Percentiles rank a stretch among this genome's conserved stretches.
These are phyloP conservation scores for Hydnomerulius pinastri DNA, from an alignment of 768 basidiomycete species.

Conservation along the genomic window DNA sequence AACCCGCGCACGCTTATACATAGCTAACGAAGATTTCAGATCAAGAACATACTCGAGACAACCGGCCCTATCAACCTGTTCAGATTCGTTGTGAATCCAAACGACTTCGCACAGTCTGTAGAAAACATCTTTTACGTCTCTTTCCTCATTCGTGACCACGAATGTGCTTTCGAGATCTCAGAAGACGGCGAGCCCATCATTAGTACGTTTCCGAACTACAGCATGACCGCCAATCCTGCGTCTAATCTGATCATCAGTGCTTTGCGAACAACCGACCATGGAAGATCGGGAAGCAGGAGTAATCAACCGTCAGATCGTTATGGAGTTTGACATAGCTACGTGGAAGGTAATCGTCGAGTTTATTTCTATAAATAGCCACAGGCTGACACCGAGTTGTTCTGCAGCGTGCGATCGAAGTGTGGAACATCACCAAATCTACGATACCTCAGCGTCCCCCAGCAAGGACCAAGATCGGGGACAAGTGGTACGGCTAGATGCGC, in stretches of 20 bases:
- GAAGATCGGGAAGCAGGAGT: constrained; percentile 66
- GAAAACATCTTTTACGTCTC: constrained; percentile 97
- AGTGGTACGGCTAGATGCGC: constrained; percentile 65
- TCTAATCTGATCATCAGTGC: constrained; percentile 39
- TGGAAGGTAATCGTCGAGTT: constrained; percentile 65
- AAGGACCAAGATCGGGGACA: constrained; percentile 54
- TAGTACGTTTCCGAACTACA: constrained; percentile 53
- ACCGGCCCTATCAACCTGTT: constrained; percentile 74
- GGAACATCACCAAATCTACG: constrained; percentile 71
- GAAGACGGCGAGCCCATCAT: constrained; percentile 73
- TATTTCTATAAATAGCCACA: neutral
- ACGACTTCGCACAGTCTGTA: constrained; percentile 89
- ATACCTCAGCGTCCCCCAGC: constrained; percentile 76
- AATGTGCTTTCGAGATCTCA: constrained; percentile 70
- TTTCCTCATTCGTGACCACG: constrained; percentile 87
- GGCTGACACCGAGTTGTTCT: neutral
- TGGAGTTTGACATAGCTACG: constrained; percentile 88
- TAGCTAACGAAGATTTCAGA: constrained; percentile 39
- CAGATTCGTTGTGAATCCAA: constrained; percentile 84
- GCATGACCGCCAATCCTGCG: neutral
- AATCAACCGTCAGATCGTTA: constrained; percentile 80
- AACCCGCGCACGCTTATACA: neutral
- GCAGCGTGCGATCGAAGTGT: constrained; percentile 86
- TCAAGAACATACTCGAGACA: constrained; percentile 58
- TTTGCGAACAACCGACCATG: constrained; percentile 63